A percentile compares a stretch with the other conserved stretches of the same genome.
Conservation (phyloP, 1,139 yeast genomes). For the Candida sanyaensis region DNA sequence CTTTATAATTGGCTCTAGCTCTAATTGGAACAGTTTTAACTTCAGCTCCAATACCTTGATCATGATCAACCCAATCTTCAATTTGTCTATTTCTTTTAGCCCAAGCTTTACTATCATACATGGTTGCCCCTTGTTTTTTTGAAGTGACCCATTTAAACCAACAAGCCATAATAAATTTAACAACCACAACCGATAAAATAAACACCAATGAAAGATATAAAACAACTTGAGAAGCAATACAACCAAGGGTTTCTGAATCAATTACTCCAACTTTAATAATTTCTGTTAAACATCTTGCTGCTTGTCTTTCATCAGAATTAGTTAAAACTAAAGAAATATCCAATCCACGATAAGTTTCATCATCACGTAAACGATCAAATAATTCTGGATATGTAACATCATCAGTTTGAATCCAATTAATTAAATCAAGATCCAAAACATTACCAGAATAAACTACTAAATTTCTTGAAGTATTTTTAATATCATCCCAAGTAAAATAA, state of each 20-base stretch:
- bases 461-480: conserved; percentile 68
- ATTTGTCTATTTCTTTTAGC: conserved; percentile 57
- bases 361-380: conserved; percentile 63
- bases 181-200: conserved; percentile 74
- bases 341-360: conserved; percentile 62
- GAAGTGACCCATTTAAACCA: conserved; percentile 85
- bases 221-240: conserved; percentile 87
- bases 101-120: conserved; percentile 51
- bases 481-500: conserved; percentile 88
- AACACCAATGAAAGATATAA: conserved; percentile 78
- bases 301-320: conserved; percentile 63
- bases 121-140: conserved; percentile 76
- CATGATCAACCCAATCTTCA: conserved; percentile 75
- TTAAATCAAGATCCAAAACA: conserved; percentile 76
- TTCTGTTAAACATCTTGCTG: conserved; percentile 85
- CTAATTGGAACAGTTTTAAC: conserved; percentile 53
- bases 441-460: conserved; percentile 86
- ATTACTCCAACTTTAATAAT: conserved; percentile 85
- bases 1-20: conserved; percentile 51
- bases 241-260: conserved; percentile 92
- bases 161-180: conserved; percentile 82
- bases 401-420: conserved; percentile 70
- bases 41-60: conserved; percentile 52
- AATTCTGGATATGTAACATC: conserved; percentile 73
- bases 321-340: conserved; percentile 82